Evolutionary conservation across 2,329 filamentous ascomycete genomes (phyloP).

Genomic region (Mollisia scopiformis): DNA sequence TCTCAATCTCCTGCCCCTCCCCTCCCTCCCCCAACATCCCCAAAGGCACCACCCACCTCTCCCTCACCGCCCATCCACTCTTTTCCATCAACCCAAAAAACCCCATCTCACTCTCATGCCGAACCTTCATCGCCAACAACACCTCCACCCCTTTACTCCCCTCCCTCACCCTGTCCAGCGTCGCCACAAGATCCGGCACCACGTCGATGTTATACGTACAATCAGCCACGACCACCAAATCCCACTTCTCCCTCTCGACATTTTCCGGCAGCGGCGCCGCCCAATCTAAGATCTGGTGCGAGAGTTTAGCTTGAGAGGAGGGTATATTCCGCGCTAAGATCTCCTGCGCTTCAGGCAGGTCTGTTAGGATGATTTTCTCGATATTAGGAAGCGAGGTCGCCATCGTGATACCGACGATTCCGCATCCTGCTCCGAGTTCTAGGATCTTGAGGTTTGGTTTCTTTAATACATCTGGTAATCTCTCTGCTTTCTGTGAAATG

Average conservation of each 20-base stretch:
- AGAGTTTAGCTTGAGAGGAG: conserved; percentile 34
- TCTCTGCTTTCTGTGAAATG: too few relatives aligned
- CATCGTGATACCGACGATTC: conserved; percentile 68
- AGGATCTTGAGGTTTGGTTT: conserved; percentile 50
- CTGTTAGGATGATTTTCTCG: conserved; percentile 60
- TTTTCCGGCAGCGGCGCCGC: conserved; percentile 46
- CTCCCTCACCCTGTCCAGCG: conserved; percentile 41
- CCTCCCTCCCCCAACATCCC: conserved; percentile 31
- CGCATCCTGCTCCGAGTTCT: conserved; percentile 70
- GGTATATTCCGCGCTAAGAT: conserved; percentile 57
- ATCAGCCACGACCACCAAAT: conserved; percentile 68
- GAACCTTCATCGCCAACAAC: conserved; percentile 68
- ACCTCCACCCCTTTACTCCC: conserved; percentile 21
- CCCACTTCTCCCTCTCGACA: conserved; percentile 44
- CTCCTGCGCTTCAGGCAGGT: conserved; percentile 65
- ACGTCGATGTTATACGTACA: conserved; percentile 76
- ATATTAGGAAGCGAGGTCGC: conserved; percentile 24
- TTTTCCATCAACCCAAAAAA: conserved; percentile 65
- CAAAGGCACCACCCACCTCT: conserved; percentile 23
- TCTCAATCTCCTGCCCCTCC: conserved; percentile 34
- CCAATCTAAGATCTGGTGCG: conserved; percentile 63
- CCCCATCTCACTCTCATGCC: conserved; percentile 66
- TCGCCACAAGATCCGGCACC: conserved; percentile 63
- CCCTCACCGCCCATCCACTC: conserved; percentile 21
- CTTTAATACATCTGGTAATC: neutral